Evolutionary conservation across 2,329 filamentous ascomycete genomes (phyloP), one percentile per base, ranked within the genome.

Genomic region (Botryotinia convoluta): DNA sequence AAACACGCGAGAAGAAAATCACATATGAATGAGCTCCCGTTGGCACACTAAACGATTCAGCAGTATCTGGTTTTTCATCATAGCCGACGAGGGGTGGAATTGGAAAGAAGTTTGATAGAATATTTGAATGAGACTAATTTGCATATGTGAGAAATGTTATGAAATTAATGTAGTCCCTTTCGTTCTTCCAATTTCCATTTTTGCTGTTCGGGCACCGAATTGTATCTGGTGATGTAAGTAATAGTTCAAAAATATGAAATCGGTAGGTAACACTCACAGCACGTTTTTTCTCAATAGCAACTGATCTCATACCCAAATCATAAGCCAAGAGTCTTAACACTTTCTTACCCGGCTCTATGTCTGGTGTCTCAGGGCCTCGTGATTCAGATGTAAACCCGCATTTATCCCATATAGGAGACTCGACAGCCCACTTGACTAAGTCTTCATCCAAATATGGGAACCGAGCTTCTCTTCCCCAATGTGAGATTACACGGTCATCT

Each of bases 391-490:
- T 89, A 81, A 98, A 98, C 63, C 95, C 94, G 78, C 94, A 98
- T 81, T 98, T 98, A 74, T 93, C 89, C 87, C 89, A 93, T 0
- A 95, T 91, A 0, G 94, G 92, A 37, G 87, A 85, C 61, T 85
- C 85, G 39, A 98, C 87, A 10, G 93, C 92, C 89, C 94, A 96
- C 39, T 86, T 86, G n/a, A 98, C 90, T 62, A 99, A 87, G 4
- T 88, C 85, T 82, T 99, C 96, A 75, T 98, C 96, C 0, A 99
- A 87, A 79, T 89, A 99, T 0, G 97, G 96, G 80, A 97, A 98
- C 51, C 96, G 89, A 45, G 92, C 92, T 82, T 99, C 96, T 74
- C 91, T 91, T 22, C 93, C 90, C 92, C 95, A 98, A 79, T 97
- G 89, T 3, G 93, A 91, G 82, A 98, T 93, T 29, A 95, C 92